Conservation (phyloP, 78 protist genomes). For the Guillardia theta region DNA sequence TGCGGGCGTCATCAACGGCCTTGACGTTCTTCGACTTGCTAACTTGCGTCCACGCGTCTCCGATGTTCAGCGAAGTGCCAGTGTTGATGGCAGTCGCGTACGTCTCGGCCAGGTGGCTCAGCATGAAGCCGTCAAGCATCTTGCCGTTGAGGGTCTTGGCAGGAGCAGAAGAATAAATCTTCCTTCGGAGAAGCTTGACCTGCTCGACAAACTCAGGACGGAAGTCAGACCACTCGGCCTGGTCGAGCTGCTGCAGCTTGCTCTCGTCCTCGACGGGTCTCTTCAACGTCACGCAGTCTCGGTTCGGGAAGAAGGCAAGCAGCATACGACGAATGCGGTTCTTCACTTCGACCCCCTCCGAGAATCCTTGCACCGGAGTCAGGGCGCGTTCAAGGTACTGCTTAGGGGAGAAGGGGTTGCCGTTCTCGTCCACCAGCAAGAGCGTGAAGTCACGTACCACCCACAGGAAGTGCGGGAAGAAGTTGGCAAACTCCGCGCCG, state of each 20-base stretch:
- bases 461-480: slow-evolving; percentile 59
- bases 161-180: not conserved
- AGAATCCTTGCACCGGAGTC: not conserved
- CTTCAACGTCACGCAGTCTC: slow-evolving; percentile 20
- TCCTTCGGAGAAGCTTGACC: not conserved
- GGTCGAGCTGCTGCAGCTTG: not conserved
- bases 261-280: not conserved
- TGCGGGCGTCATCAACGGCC: not conserved
- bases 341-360: not conserved
- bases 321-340: slow-evolving; percentile 36
- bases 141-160: slow-evolving; percentile 7
- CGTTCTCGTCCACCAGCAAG: not conserved
- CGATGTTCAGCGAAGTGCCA: not conserved
- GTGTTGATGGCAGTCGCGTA: not conserved
- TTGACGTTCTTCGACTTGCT: not conserved
- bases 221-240: not conserved
- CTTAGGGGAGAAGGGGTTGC: not conserved
- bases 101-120: not conserved
- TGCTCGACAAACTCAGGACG: not conserved
- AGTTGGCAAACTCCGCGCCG: slow-evolving; percentile 17
- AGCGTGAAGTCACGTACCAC: slow-evolving; percentile 39
- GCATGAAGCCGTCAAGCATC: slow-evolving; percentile 5
- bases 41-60: not conserved
- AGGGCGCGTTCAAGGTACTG: not conserved
- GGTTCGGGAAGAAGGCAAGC: not conserved